Conservation (phyloP, 345 rosid species). For the Bruguiera gymnorhiza region DNA sequence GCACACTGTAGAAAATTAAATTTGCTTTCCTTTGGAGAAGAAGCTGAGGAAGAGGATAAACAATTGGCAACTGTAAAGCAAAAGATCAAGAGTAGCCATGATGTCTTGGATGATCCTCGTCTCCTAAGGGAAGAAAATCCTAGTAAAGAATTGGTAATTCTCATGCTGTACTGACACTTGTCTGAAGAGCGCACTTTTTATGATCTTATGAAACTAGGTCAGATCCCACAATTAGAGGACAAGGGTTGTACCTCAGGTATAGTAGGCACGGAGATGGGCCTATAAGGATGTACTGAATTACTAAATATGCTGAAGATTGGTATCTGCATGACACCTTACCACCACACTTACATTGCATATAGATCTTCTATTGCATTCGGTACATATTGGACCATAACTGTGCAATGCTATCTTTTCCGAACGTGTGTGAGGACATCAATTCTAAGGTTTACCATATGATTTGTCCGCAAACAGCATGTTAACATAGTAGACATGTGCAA, state of each 20-base stretch:
- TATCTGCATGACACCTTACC: too few species aligned
- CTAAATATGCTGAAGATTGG: too few species aligned
- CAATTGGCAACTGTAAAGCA: slow-evolving; percentile 62
- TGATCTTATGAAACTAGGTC: background rate
- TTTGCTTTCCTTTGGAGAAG: slow-evolving; percentile 95
- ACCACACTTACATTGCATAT: too few species aligned
- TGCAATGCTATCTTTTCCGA: background rate
- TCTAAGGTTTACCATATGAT: background rate
- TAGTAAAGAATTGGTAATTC: slow-evolving; percentile 47
- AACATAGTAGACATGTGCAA: background rate
- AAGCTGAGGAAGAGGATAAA: slow-evolving; percentile 96
- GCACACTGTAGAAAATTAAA: slow-evolving; percentile 67
- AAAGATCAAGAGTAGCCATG: slow-evolving; percentile 95
- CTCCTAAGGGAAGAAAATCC: slow-evolving; percentile 58
- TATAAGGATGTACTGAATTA: too few species aligned
- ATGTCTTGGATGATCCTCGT: slow-evolving; percentile 91
- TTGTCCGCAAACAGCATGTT: background rate
- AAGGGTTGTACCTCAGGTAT: too few species aligned
- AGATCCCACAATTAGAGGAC: background rate
- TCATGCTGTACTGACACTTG: background rate
- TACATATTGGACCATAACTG: background rate
- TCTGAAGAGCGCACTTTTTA: background rate
- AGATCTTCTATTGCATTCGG: too few species aligned
- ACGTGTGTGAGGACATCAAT: too few species aligned
- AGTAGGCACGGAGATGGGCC: background rate